Base-by-base conservation (phyloP, 2,329 filamentous ascomycete genomes). In the Pseudogymnoascus sp. region DNA sequence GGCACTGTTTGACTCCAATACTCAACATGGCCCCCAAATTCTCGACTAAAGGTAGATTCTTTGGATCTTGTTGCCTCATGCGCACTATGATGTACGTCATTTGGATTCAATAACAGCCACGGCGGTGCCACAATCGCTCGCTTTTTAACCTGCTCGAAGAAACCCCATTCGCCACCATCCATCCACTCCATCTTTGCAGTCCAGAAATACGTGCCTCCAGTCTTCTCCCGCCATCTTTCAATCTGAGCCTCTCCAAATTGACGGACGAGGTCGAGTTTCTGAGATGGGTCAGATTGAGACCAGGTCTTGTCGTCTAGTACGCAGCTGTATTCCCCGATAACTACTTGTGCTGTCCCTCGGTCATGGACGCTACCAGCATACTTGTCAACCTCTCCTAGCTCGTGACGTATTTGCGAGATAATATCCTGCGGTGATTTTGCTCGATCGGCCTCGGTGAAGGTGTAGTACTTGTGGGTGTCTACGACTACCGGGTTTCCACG, bases 121-220 rank as follows among this genome's bases (percentile, higher is more conserved):
- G 67, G 62, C 36, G 82, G 77, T 1, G 78, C 67, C 0, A 70
- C 68, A 62, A 83, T 76, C 35, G 77, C 76, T 2, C 74, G 72
- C 21, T 76, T 76, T 21, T 80, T 77, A 8, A 76, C 78, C 72
- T 83, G 81, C 38, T 80, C 76, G 19, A 77, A 76, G 72, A 86
- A 85, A 0, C 83, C 83, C 83, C 83, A 86, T 71, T 83, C 83
- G 11, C 82, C 83, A 11, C 82, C 83, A n/a, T 79, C 78, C 78
- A 83, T 83, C 82, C 83, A 85, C 66, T 83, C 71, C 82, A 85
- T 85, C 63, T 83, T 83, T 69, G 77, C 82, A 0, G 83, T 85
- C 83, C 83, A 85, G 74, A 86, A 86, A 68, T 80, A 84, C 33
- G 76, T 76, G 1, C 83, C 83, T 2, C 79, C 80, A 13, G 80